Base-by-base conservation (phyloP, 176 grass and related monocot genomes). In the Avena insularis region DNA sequence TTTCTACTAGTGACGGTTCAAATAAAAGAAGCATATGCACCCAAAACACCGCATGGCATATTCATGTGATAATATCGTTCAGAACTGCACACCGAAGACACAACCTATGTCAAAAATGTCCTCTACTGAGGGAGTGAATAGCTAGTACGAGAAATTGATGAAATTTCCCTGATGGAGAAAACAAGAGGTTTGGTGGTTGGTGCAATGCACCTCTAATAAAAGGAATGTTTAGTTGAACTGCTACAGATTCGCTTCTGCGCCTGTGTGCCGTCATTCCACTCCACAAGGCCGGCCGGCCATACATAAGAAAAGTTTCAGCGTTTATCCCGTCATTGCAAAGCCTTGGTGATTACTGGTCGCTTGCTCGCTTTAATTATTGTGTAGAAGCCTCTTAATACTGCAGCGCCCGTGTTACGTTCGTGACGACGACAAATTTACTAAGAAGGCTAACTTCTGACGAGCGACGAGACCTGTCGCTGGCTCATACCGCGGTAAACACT, bases 211-310 rank as follows among this genome's bases (percentile, higher is more conserved):
- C 8, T 83, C 3, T 77, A 82, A 81, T 69, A 77, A 17, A 78
- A 23, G 23, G 86, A 88, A 91, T 91, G 86, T 88, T 91, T 78
- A 45, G 9, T 23, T 81, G 19, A 91, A 88, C 62, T 71, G 77
- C 45, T 88, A 48, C 10, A 77, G 86, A 91, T 88, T 82, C 60
- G 49, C 60, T 51, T 31, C 31, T 71, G 65, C 27, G 45, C 45
- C 23, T 23, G 23, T 23, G 23, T 48, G 46, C 46, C 45, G 16
- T 50, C 69, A 13, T 38, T 58, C 8, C 9, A 35, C 48, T 71
- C 40, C 80, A 40, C 27, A 70, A 29, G 48, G 56, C 7, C 71
- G 71, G 43, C 56, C 70, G 60, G 23, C 23, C 23, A 23, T 71
- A 29, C 25, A 16, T n/a, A 33, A 13, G 35, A 63, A 88, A 85